phyloP scores from a whole-genome alignment of 495 filamentous ascomycete species.

The Aspergillus indologenus region DNA sequence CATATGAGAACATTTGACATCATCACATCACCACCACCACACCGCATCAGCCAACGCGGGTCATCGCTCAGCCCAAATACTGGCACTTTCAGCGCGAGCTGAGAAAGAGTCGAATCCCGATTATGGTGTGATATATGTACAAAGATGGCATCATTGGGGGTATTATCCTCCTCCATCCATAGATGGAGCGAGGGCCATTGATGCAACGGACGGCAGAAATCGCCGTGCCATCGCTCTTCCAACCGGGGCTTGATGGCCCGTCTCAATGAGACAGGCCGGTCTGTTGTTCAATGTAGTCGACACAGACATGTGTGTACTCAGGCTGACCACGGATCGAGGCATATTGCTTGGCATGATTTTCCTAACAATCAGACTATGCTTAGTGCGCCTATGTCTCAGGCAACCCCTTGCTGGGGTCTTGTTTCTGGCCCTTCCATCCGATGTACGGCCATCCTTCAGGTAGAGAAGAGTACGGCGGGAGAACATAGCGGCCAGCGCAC shows the following conservation, averaged over 20 bases:
- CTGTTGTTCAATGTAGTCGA: neutral
- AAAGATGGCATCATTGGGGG: neutral
- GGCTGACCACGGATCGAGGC: neutral
- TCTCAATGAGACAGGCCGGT: no score
- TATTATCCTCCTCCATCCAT: neutral
- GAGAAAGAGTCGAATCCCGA: neutral
- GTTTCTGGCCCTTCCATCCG: slow-evolving; percentile 48
- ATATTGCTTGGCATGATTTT: neutral
- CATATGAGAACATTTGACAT: neutral
- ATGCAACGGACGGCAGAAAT: neutral
- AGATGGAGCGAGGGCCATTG: neutral
- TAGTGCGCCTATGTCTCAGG: slow-evolving; percentile 29
- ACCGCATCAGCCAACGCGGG: neutral
- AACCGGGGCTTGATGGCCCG: neutral
- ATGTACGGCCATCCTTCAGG: slow-evolving; percentile 51
- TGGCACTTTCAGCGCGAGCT: neutral
- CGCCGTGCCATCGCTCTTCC: neutral
- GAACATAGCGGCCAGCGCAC: slow-evolving; percentile 45
- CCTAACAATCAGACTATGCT: neutral
- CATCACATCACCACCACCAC: neutral
- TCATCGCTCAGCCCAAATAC: neutral
- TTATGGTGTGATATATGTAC: neutral
- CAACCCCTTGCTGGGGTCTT: slow-evolving; percentile 38
- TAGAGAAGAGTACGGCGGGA: slow-evolving; percentile 46
- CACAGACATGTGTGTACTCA: neutral